phyloP scores from a whole-genome alignment of 192 early-diverging fungal species.

The Chytriomyces confervae region DNA sequence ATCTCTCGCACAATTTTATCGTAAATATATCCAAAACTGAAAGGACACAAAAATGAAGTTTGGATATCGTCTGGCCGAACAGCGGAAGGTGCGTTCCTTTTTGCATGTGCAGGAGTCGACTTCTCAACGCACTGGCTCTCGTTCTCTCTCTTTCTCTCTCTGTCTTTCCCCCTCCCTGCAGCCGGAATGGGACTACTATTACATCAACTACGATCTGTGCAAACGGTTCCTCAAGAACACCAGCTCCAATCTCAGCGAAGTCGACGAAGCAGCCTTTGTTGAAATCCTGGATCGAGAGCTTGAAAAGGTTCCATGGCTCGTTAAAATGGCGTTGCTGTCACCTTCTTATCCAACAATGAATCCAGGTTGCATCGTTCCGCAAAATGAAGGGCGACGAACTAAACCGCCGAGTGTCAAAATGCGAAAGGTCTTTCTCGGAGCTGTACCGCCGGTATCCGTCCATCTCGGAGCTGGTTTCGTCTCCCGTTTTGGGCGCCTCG shows the following conservation, averaged over 20 bases:
- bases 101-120: too few species aligned
- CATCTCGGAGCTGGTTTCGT: slow-evolving; percentile 17
- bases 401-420: slow-evolving; percentile 51
- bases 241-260: slow-evolving; percentile 73
- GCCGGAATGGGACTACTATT: slow-evolving; percentile 35
- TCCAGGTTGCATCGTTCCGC: slow-evolving; percentile 58
- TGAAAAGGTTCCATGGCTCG: slow-evolving; percentile 66
- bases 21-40: not conserved
- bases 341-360: too few species aligned
- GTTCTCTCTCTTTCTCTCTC: not conserved
- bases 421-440: slow-evolving; percentile 48
- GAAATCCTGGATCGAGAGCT: slow-evolving; percentile 88
- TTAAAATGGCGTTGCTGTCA: too few species aligned
- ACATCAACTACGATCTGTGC: slow-evolving; percentile 75
- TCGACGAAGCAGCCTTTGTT: slow-evolving; percentile 84
- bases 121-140: not conserved
- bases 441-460: slow-evolving; percentile 33
- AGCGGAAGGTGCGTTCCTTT: slow-evolving; percentile 20
- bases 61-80: slow-evolving; percentile 19
- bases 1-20: too few species aligned
- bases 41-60: slow-evolving; percentile 27
- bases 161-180: not conserved
- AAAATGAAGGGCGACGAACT: slow-evolving; percentile 62
- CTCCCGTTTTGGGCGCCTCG: slow-evolving; percentile 26
- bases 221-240: slow-evolving; percentile 82